Conservation (phyloP, 257 asterid genomes). For the Solanum chilense region DNA sequence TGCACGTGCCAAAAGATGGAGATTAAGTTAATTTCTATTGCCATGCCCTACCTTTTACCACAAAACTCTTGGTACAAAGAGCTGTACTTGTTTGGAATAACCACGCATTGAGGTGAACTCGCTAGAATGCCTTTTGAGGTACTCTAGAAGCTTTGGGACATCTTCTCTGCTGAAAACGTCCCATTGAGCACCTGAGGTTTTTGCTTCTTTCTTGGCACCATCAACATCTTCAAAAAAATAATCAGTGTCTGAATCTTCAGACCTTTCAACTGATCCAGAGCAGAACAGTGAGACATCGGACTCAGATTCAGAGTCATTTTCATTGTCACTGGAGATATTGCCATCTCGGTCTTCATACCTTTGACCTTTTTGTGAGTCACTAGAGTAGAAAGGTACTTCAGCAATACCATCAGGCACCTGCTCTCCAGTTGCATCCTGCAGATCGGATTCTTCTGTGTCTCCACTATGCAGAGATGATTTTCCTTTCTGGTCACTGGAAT, state of each 20-base stretch:
- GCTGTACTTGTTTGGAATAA: slow-evolving; percentile 43
- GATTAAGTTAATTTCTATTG: neutral
- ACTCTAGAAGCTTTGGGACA: slow-evolving; percentile 77
- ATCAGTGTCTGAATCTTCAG: slow-evolving; percentile 54
- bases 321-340: slow-evolving; percentile 43
- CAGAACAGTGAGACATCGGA: slow-evolving; percentile 54
- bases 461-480: slow-evolving; percentile 67
- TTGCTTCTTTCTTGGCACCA: slow-evolving; percentile 25
- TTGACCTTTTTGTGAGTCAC: slow-evolving; percentile 30
- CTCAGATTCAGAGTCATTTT: slow-evolving; percentile 35
- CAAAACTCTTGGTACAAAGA: neutral
- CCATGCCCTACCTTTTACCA: neutral
- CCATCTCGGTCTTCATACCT: slow-evolving; percentile 21
- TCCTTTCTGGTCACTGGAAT: slow-evolving; percentile 54
- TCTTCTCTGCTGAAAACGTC: slow-evolving; percentile 81
- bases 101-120: slow-evolving; percentile 48
- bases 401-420: slow-evolving; percentile 40
- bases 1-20: slow-evolving; percentile 9
- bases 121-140: slow-evolving; percentile 56
- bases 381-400: slow-evolving; percentile 40
- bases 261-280: slow-evolving; percentile 56
- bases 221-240: slow-evolving; percentile 35
- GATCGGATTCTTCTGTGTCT: slow-evolving; percentile 65
- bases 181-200: slow-evolving; percentile 86
- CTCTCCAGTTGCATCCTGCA: slow-evolving; percentile 43